Percentiles rank a stretch among this genome's conserved stretches.
phyloP scores from a whole-genome alignment of 148 eudicot species.

The Rhododendron mucronatum region DNA sequence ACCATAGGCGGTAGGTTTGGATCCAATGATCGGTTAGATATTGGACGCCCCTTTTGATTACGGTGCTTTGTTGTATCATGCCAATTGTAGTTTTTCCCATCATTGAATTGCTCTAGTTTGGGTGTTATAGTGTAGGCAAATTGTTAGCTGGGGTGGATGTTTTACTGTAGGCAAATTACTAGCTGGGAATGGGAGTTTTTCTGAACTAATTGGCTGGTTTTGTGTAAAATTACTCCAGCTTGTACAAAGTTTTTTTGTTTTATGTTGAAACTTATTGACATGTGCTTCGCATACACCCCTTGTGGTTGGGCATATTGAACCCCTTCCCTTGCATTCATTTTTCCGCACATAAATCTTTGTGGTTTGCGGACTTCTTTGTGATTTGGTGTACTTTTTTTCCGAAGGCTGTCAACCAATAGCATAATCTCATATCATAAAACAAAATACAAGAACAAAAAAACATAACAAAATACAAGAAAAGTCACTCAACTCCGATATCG shows the following conservation, averaged over 20 bases:
- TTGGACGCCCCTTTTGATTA: not conserved
- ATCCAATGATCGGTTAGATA: not conserved
- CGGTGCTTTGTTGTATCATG: constrained; percentile 14
- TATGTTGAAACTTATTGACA: not conserved
- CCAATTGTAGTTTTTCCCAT: not conserved
- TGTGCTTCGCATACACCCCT: not conserved
- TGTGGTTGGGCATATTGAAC: no score
- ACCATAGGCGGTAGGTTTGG: not conserved
- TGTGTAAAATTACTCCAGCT: constrained; percentile 2
- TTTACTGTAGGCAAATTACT: constrained; percentile 7
- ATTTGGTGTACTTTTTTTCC: no score
- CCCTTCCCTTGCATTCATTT: no score
- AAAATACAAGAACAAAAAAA: no score
- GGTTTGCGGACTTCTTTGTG: no score
- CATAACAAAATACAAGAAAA: no score
- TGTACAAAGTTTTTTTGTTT: constrained; percentile 6
- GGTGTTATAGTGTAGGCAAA: not conserved
- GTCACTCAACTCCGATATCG: no score
- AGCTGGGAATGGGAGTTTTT: constrained; percentile 5
- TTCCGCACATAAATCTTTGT: no score
- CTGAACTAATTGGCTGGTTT: not conserved
- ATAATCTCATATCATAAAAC: no score
- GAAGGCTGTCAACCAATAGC: no score
- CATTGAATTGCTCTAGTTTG: constrained; percentile 1
- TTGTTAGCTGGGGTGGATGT: not conserved